phyloP scores from a whole-genome alignment of 768 basidiomycete genomes.

The Auricularia sp. region DNA sequence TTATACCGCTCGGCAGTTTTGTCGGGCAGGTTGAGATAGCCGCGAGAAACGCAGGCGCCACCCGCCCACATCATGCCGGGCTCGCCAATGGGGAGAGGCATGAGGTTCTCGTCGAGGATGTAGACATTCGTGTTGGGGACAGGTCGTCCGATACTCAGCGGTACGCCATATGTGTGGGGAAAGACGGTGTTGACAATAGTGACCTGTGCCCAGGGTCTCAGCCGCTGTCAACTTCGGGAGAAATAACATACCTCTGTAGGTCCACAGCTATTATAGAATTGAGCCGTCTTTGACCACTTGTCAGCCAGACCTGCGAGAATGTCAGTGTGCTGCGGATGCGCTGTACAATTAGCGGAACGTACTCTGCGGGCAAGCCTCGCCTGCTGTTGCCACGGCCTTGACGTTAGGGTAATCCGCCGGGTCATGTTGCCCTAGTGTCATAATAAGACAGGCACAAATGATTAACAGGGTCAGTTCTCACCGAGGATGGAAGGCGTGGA shows the following conservation, averaged over 20 bases:
- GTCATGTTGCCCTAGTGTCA: constrained; percentile 28
- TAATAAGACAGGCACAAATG: constrained; percentile 1
- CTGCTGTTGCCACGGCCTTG: constrained; percentile 43
- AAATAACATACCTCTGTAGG: constrained; percentile 38
- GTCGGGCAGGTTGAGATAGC: constrained; percentile 47
- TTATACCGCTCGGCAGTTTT: constrained; percentile 43
- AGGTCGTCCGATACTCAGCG: constrained; percentile 7
- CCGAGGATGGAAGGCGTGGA: constrained; percentile 44
- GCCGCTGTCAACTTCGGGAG: neutral
- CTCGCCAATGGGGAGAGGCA: constrained; percentile 25
- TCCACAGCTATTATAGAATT: constrained; percentile 46
- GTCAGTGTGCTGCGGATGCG: neutral
- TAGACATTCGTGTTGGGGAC: constrained; percentile 21
- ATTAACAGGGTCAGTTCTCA: constrained; percentile 6
- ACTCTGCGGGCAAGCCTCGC: constrained; percentile 49
- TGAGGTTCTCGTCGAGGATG: constrained; percentile 23
- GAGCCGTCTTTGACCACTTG: constrained; percentile 33
- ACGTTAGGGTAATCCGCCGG: constrained; percentile 46
- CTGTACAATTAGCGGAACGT: constrained; percentile 8
- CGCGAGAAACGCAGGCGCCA: constrained; percentile 45
- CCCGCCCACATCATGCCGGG: constrained; percentile 53
- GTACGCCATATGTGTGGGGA: constrained; percentile 1
- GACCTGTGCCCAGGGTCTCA: constrained; percentile 10
- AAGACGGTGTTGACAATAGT: constrained; percentile 11
- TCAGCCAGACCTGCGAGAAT: constrained; percentile 27